Evolutionary conservation across 2,329 filamentous ascomycete genomes (phyloP).

Genomic region (Amphichorda felina): DNA sequence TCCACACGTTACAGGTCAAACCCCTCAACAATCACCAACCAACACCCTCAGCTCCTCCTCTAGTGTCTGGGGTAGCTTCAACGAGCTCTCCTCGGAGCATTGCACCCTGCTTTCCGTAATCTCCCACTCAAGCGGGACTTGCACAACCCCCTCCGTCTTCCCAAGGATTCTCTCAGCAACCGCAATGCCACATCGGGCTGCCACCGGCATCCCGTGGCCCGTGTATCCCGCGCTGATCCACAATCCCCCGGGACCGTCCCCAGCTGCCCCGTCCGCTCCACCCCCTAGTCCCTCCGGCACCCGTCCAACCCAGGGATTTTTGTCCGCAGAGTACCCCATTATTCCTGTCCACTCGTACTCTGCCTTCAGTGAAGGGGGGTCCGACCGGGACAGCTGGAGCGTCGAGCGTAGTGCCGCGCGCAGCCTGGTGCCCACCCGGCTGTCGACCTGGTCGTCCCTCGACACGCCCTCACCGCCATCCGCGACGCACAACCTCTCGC

Average conservation of each 20-base stretch:
- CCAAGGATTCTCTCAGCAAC: slow-evolving; percentile 48
- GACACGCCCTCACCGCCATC: slow-evolving; percentile 38
- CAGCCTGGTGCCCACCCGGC: slow-evolving; percentile 42
- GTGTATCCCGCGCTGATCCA: slow-evolving; percentile 58
- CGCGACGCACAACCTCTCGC: slow-evolving; percentile 46
- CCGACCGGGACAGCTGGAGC: slow-evolving; percentile 28
- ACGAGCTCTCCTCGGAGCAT: background rate
- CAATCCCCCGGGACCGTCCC: slow-evolving; percentile 29
- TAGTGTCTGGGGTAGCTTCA: slow-evolving; percentile 11
- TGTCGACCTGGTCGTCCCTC: slow-evolving; percentile 47
- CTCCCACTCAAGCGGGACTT: slow-evolving; percentile 30
- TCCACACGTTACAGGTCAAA: no score
- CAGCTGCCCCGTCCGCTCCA: slow-evolving; percentile 26
- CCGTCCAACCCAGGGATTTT: slow-evolving; percentile 57
- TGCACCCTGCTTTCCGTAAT: slow-evolving; percentile 19
- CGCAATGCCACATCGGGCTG: slow-evolving; percentile 53
- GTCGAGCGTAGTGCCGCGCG: slow-evolving; percentile 27
- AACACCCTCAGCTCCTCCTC: slow-evolving; percentile 12
- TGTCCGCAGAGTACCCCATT: slow-evolving; percentile 64
- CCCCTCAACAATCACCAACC: background rate
- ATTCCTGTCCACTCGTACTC: slow-evolving; percentile 67
- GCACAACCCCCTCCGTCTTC: slow-evolving; percentile 24
- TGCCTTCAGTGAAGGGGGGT: slow-evolving; percentile 33
- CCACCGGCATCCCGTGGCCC: slow-evolving; percentile 68
- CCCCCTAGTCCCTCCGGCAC: slow-evolving; percentile 43